Conservation (phyloP, 257 asterid species). For the Solanum sitiens region DNA sequence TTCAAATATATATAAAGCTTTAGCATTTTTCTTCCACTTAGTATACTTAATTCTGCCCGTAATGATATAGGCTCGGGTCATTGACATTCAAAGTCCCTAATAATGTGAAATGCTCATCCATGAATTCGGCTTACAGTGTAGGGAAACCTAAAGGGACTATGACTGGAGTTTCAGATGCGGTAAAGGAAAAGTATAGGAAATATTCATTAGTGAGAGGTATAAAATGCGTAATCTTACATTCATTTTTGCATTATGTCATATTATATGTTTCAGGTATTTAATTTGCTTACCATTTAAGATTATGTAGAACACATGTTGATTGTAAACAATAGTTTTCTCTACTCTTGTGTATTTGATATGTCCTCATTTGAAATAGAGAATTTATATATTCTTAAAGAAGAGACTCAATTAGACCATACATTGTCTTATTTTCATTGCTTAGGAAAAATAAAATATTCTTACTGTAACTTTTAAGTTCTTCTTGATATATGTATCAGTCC, state of each 20-base stretch:
- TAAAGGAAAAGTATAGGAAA: no score
- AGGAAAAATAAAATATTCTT: background rate
- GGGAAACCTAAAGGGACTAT: no score
- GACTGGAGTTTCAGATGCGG: no score
- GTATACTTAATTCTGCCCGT: no score
- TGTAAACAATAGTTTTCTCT: background rate
- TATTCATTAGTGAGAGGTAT: slow-evolving; percentile 8
- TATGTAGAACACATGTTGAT: background rate
- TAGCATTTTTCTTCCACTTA: no score
- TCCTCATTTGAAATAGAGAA: background rate
- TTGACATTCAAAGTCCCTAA: no score
- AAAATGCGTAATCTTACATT: background rate
- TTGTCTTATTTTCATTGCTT: background rate
- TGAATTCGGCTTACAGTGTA: no score
- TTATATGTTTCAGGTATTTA: background rate
- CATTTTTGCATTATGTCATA: background rate
- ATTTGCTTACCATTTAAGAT: background rate
- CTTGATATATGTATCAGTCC: no score
- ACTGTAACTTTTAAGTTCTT: background rate
- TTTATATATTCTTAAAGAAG: background rate
- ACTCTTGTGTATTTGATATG: background rate
- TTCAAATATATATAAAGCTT: no score
- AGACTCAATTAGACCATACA: background rate
- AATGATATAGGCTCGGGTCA: no score
- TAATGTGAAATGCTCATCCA: no score